Base-by-base conservation (phyloP, 2,329 filamentous ascomycete genomes). In the Capronia coronata region DNA sequence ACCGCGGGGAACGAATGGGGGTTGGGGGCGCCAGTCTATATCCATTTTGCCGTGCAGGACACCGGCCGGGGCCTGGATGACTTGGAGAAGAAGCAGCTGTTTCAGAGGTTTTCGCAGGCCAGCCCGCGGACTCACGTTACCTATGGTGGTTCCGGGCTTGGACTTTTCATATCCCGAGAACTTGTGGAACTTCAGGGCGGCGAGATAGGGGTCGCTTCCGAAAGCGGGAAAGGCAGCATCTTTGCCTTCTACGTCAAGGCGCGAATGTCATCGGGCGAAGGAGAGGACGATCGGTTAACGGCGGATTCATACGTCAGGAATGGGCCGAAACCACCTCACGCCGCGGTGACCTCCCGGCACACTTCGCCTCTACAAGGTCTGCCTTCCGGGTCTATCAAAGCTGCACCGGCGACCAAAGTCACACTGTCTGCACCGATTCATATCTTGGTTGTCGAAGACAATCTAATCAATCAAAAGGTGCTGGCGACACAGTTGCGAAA, bases 171-270 rank as follows among this genome's bases (percentile, higher is more conserved):
- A 56, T 86, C 82, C 30, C 77, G 85, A 19, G 79, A 86, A 47
- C 73, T 93, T n/a, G 87, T 85, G 0, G 86, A 91, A 63, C 71
- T 91, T 9, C 86, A 90, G 63, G 85, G 86, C 16, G 87, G 87
- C 2, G 82, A 86, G 52, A 89, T 93, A 40, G 86, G 86, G 1
- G 83, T 91, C 0, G 72, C 74, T 13, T 77, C 74, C 3, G 72
- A 76, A 56, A 69, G 75, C 38, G 76, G 74, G 2, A 70, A 73
- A 39, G 77, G 77, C 13, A 78, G 75, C 57, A 78, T 75, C 0
- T 80, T 80, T 57, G 76, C 75, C 1, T 80, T 80, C 60, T 79
- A 78, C 56, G 71, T 80, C 60, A 74, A 71, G 34, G 75, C 75
- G 9, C 61, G 63, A 9, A 53, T 59, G 23, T 50, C 45, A 23